Evolutionary conservation across 371 early-diverging fungal genomes (phyloP), one percentile per base, ranked within the genome.

Genomic region (Sporodiniella umbellata): DNA sequence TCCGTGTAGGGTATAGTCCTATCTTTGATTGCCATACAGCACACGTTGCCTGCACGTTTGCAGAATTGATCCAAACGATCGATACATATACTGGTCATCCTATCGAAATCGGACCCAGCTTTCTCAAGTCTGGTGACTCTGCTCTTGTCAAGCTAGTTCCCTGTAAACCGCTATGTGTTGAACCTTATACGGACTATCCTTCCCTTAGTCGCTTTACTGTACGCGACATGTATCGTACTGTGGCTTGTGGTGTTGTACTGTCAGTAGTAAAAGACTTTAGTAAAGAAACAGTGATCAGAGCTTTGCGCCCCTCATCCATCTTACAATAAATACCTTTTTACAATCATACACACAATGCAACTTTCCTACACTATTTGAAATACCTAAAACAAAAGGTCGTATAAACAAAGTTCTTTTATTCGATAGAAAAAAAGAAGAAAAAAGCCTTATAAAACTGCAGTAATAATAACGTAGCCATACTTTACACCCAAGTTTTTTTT

Each of bases 11-110:
- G 63, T 95, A 95, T 90, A 82, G 90, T 53, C 96, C 96, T 48
- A 93, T 97, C 55, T 76, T 94, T 62, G 93, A 95, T 78, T 92
- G 93, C 82, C 97, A 95, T 88, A 94, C 94, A 67, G 97, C 95
- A 66, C 97, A 94, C 82, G 92, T 69, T 83, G 90, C 96, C 60
- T 95, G 95, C 84, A 89, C 88, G 80, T 92, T 96, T 81, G 60
- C 85, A 56, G 93, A 93, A 81, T 84, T 96, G 44, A 57, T 85
- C 45, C 89, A 93, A 83, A 95, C 95, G 91, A 89, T 95, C 58
- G 97, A 95, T 80, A 90, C 94, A 76, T 93, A 92, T 88, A 81
- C 93, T 70, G 94, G 94, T 71, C 64, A 65, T 65, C 80, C 79
- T 72, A 55, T 87, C 11, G 70, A 69, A 54, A 65, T 56, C 45